These are phyloP conservation scores for Echria macrotheca DNA, from an alignment of 495 filamentous ascomycete genomes.

Conservation along the genomic window DNA sequence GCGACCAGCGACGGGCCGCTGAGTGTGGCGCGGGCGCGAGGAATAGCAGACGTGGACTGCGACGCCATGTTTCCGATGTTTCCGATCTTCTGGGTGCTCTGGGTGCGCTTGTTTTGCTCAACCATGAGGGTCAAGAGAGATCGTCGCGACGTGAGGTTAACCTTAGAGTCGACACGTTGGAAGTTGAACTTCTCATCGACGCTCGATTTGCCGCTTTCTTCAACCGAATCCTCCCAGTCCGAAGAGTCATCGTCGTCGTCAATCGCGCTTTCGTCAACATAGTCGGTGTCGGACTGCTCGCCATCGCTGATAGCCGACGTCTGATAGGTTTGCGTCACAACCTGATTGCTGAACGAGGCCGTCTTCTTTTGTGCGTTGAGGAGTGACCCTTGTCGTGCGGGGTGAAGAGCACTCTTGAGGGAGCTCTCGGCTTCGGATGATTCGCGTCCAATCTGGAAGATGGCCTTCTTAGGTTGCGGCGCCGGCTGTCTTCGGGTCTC, in stretches of 20 bases:
- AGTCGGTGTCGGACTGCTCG: constrained; percentile 67
- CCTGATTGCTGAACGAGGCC: constrained; percentile 77
- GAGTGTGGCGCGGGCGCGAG: constrained; percentile 64
- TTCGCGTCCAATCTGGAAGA: constrained; percentile 68
- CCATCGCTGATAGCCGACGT: constrained; percentile 59
- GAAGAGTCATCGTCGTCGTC: constrained; percentile 84
- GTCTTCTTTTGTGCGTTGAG: constrained; percentile 59
- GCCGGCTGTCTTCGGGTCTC: constrained; percentile 46
- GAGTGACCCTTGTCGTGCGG: constrained; percentile 39
- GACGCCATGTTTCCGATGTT: constrained; percentile 63
- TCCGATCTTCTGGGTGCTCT: no score
- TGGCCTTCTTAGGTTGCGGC: constrained; percentile 57
- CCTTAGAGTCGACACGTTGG: constrained; percentile 82
- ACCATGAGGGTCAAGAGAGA: constrained; percentile 89
- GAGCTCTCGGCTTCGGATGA: constrained; percentile 84
- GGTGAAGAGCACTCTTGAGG: constrained; percentile 61
- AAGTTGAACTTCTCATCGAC: constrained; percentile 75
- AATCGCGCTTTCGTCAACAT: constrained; percentile 73
- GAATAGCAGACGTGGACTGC: constrained; percentile 74
- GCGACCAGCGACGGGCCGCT: constrained; percentile 66
- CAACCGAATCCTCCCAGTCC: constrained; percentile 91
- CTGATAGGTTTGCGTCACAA: constrained; percentile 56
- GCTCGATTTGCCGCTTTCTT: constrained; percentile 76
- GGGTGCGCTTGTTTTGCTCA: constrained; percentile 59
- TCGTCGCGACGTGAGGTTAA: constrained; percentile 76